A percentile compares a stretch with the other conserved stretches of the same genome.
These are phyloP conservation scores for Cytospora mali DNA, from an alignment of 2,329 filamentous ascomycete species.

Conservation along the genomic window DNA sequence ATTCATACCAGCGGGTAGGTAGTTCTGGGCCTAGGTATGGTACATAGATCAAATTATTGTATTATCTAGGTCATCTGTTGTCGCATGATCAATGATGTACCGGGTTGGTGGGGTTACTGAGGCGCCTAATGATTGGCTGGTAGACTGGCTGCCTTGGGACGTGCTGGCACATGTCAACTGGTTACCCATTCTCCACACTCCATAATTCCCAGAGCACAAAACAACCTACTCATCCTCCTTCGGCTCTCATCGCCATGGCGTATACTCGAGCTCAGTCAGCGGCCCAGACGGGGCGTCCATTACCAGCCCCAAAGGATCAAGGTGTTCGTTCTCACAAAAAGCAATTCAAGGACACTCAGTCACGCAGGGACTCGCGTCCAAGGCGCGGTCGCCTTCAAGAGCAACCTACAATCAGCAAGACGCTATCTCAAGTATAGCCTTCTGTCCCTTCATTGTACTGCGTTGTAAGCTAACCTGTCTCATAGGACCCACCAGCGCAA, in stretches of 20 bases:
- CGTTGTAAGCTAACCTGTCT: no score
- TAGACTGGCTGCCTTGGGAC: no score
- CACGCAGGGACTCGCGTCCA: neutral
- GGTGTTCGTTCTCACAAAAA: constrained; percentile 6
- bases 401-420: neutral
- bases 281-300: neutral
- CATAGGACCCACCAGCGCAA: no score
- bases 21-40: no score
- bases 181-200: neutral
- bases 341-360: neutral
- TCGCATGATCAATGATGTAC: neutral
- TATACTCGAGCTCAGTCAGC: constrained; percentile 29
- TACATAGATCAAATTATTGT: no score
- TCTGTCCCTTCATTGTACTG: no score
- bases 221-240: constrained; percentile 7
- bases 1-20: no score
- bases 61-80: no score
- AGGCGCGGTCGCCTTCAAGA: neutral
- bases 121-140: neutral
- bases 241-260: constrained; percentile 28
- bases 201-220: neutral
- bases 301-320: constrained; percentile 1
- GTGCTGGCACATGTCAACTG: neutral
- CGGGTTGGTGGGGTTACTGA: neutral
- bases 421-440: no score